These are phyloP conservation scores for Sordariomycetes sp. DNA, from an alignment of 2,329 filamentous ascomycete genomes.

Conservation along the genomic window DNA sequence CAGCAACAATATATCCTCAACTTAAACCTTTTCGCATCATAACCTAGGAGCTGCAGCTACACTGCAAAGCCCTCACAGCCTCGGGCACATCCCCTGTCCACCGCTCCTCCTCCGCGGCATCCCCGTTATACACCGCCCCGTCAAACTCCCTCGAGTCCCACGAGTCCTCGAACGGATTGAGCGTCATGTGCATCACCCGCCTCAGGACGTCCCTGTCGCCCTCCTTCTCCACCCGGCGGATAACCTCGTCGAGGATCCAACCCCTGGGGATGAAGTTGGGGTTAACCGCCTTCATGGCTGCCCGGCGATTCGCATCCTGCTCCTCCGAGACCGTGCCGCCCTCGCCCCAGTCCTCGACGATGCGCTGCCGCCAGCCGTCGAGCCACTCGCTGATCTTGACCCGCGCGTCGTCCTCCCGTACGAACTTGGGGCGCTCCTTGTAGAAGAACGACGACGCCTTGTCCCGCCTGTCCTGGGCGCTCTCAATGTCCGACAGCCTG, in stretches of 20 bases:
- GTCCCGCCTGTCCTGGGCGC: slow-evolving; percentile 36
- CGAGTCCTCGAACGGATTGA: slow-evolving; percentile 73
- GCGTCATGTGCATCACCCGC: slow-evolving; percentile 69
- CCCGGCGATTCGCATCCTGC: slow-evolving; percentile 52
- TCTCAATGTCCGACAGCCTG: slow-evolving; percentile 47
- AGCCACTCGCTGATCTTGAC: slow-evolving; percentile 69
- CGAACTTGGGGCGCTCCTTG: slow-evolving; percentile 48
- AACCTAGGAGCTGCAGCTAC: slow-evolving; percentile 77
- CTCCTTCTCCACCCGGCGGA: slow-evolving; percentile 75
- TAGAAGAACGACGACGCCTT: slow-evolving; percentile 71
- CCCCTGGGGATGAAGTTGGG: slow-evolving; percentile 85
- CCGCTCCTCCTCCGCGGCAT: slow-evolving; percentile 65
- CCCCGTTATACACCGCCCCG: slow-evolving; percentile 38
- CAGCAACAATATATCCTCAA: neutral
- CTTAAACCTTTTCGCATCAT: too few relatives aligned
- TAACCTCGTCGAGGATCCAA: slow-evolving; percentile 91
- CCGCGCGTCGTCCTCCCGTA: slow-evolving; percentile 51
- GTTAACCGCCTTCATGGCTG: slow-evolving; percentile 76
- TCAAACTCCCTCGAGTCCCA: slow-evolving; percentile 49
- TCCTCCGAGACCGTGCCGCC: slow-evolving; percentile 15
- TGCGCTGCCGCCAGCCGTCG: slow-evolving; percentile 60
- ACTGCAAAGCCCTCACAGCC: slow-evolving; percentile 73
- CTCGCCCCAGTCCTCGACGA: slow-evolving; percentile 65
- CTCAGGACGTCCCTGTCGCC: slow-evolving; percentile 70
- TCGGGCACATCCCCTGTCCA: slow-evolving; percentile 81